Base-by-base conservation (phyloP, 331 rosid genomes). In the Malus hybrid region DNA sequence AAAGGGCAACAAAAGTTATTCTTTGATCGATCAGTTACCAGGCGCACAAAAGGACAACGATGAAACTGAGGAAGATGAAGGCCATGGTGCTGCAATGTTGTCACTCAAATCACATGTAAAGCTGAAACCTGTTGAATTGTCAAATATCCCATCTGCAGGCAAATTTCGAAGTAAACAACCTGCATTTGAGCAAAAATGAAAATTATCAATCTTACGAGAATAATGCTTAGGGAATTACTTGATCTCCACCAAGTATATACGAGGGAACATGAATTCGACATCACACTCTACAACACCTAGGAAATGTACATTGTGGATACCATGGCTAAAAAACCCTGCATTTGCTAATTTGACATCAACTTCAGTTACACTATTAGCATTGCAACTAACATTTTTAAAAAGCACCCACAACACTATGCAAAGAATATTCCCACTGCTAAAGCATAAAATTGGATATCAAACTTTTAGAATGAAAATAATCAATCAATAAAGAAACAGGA, bases 51-150 rank as follows among this genome's bases (percentile, higher is more conserved):
- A 88, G 70, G 99, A 89, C 73, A 92, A 12, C 5, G 99, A 87
- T 46, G 99, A 81, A 32, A 90, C 68, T 46, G 99, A 92, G 72
- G 97, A 87, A 46, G 99, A 92, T 3, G 88, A 87, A 77, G 99
- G 99, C 99, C 99, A 95, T 0, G 99, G 99, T 34, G 97, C 99
- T 67, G 87, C 91, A 75, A 90, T 83, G 79, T 95, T 95, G 84
- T 95, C 97, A 66, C 86, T 92, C 86, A 92, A 90, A 82, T 95
- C 99, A 79, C 99, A 95, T 26, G 87, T 88, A 87, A 95, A 92
- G 88, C 96, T 90, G 84, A 85, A 64, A 68, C 99, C 97, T 19
- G 97, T 84, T 48, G 86, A 32, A 32, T 90, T 95, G 84, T 95
- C 99, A 74, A 87, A 88, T 78, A 86, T n/a, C 89, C 90, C 85